Evolutionary conservation across 202 grass and related monocot genomes (phyloP), one percentile per base, ranked within the genome.

Genomic region (Schoenoplectus tabernaemontani): DNA sequence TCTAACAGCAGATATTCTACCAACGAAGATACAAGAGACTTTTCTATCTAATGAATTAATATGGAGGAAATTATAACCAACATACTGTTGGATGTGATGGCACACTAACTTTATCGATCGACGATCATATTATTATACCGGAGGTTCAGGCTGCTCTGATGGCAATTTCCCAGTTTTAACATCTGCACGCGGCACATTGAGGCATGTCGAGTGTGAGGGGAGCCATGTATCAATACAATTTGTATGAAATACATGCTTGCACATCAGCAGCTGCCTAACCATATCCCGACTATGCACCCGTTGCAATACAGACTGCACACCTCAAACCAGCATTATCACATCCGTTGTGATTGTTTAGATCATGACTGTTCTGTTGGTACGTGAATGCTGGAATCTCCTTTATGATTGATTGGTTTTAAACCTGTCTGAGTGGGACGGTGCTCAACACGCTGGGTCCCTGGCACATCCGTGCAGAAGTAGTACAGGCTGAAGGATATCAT

Each of bases 201-300:
- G 60, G 17, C 57, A 82, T 34, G 23, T 82, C 44, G 59, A 28
- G 20, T 71, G 39, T 12, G 59, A 69, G 16, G 58, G 19, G 38
- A 86, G 22, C 84, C 84, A 86, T 15, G 66, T 53, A 54, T 82
- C 54, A 2, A 82, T 60, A 62, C 84, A 86, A 20, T 65, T 63
- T 4, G 65, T 56, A 38, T 86, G 84, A 64, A 66, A 86, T 78
- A 76, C 79, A 44, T 86, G 84, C 13, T 73, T 63, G 78, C 84
- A 86, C 5, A 67, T 50, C 41, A 78, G 84, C 42, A 86, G 26
- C 68, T 75, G 33, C 36, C 38, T 64, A 11, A 86, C 67, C 54
- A 80, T 67, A 64, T 76, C 78, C 64, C 59, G 43, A 43, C 54
- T 43, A 9, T 77, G 20, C 56, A 86, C n/a, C 19, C 1, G 58